A percentile compares a stretch with the other conserved stretches of the same genome.
Evolutionary conservation across 2,329 filamentous ascomycete species (phyloP).

Genomic region (Cyanodermella asteris): DNA sequence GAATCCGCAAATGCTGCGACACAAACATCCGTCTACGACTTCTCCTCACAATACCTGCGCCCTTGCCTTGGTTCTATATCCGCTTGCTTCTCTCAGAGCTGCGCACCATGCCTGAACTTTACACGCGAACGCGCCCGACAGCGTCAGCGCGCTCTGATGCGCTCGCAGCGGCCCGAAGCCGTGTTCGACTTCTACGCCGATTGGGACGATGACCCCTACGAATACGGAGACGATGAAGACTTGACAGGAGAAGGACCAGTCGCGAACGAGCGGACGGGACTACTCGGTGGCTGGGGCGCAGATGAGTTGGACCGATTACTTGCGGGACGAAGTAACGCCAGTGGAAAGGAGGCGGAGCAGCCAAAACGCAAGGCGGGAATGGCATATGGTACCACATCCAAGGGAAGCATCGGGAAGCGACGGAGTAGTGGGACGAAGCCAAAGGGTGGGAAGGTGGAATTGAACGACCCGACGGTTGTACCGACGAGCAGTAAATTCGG

Average conservation of each 20-base stretch:
- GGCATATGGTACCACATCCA: slow-evolving; percentile 62
- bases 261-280: slow-evolving; percentile 28
- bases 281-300: slow-evolving; percentile 52
- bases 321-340: slow-evolving; percentile 41
- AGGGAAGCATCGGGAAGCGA: slow-evolving; percentile 29
- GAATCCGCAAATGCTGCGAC: slow-evolving; percentile 79
- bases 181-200: slow-evolving; percentile 97
- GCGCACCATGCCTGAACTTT: slow-evolving; percentile 46
- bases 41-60: slow-evolving; percentile 64
- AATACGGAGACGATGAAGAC: too few species aligned
- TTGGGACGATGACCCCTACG: slow-evolving; percentile 64
- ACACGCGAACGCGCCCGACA: slow-evolving; percentile 54
- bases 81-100: slow-evolving; percentile 44
- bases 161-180: slow-evolving; percentile 41
- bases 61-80: slow-evolving; percentile 54
- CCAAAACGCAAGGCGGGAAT: slow-evolving; percentile 58
- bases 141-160: slow-evolving; percentile 23
- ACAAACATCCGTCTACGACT: slow-evolving; percentile 76
- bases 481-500: slow-evolving; percentile 68
- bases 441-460: slow-evolving; percentile 24
- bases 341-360: slow-evolving; percentile 30
- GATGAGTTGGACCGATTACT: slow-evolving; percentile 74
- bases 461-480: slow-evolving; percentile 70
- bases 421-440: slow-evolving; percentile 26
- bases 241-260: slow-evolving; percentile 6